Percentiles rank a stretch among this genome's conserved stretches.
Conservation (phyloP, 2,329 filamentous ascomycete genomes). For the Xylariaceae sp. region DNA sequence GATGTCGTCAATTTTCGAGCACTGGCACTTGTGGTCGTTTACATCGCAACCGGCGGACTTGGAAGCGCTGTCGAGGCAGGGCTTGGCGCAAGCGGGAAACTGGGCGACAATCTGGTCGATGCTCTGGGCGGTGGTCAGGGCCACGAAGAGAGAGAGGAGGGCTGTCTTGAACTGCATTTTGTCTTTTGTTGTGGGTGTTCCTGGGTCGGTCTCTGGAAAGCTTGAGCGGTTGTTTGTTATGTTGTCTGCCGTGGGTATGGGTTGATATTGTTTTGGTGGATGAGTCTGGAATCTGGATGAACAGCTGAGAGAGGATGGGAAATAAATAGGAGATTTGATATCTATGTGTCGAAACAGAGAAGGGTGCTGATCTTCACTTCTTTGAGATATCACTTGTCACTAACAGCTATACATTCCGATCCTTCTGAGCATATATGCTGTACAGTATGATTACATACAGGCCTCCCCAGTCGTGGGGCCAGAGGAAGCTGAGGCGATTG, state of each 20-base stretch:
- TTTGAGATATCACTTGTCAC: too few relatives aligned
- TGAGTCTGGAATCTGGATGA: too few relatives aligned
- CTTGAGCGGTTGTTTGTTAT: not conserved
- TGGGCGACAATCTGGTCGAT: constrained; percentile 24
- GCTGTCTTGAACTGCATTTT: constrained; percentile 30
- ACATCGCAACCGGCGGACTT: constrained; percentile 30
- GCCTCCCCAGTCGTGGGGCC: not conserved
- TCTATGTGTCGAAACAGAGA: too few relatives aligned
- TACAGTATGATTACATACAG: too few relatives aligned
- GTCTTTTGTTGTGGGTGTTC: too few relatives aligned
- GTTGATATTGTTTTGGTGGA: too few relatives aligned
- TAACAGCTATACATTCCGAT: too few relatives aligned
- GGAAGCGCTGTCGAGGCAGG: constrained; percentile 33
- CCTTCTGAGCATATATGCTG: too few relatives aligned
- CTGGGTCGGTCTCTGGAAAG: not conserved
- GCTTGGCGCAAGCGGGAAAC: constrained; percentile 36
- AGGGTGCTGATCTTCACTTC: too few relatives aligned
- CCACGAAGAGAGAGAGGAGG: constrained; percentile 23
- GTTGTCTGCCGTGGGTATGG: too few relatives aligned
- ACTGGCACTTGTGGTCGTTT: constrained; percentile 35
- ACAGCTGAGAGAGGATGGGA: not conserved
- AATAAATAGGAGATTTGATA: not conserved
- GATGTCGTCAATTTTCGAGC: constrained; percentile 32
- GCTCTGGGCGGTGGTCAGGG: constrained; percentile 21
- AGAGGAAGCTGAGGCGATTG: not conserved